Percentiles rank a stretch among this genome's conserved stretches.
These are phyloP conservation scores for Erucastrum elatum DNA, from an alignment of 345 rosid species.

Conservation along the genomic window DNA sequence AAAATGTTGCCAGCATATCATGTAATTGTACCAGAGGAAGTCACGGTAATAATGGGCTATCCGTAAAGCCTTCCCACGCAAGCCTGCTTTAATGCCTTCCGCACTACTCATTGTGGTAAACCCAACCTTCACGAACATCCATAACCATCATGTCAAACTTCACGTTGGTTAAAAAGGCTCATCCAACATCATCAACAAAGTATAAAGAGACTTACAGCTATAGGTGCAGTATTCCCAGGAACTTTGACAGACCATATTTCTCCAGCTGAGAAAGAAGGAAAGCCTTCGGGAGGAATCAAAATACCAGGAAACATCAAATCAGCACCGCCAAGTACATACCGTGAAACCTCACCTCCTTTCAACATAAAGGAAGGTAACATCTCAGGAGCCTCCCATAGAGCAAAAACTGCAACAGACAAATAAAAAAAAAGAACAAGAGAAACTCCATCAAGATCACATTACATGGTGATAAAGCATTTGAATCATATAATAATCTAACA, in stretches of 20 bases:
- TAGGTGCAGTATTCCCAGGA: constrained; percentile 87
- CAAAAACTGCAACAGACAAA: constrained; percentile 61
- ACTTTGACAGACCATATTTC: constrained; percentile 93
- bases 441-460: neutral
- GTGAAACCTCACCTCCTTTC: constrained; percentile 93
- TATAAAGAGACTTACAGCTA: constrained; percentile 60
- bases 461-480: neutral
- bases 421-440: neutral
- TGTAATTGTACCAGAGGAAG: constrained; percentile 59
- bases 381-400: constrained; percentile 87
- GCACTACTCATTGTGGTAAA: constrained; percentile 75
- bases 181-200: neutral
- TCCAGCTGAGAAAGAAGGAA: constrained; percentile 68
- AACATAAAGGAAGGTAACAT: constrained; percentile 74
- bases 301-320: constrained; percentile 99
- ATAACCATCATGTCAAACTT: constrained; percentile 26
- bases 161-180: neutral
- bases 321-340: constrained; percentile 88
- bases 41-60: constrained; percentile 81
- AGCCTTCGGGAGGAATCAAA: constrained; percentile 63
- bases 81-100: constrained; percentile 81
- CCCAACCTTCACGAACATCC: constrained; percentile 64
- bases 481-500: constrained; percentile 9
- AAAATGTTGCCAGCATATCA: constrained; percentile 17
- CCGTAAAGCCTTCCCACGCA: constrained; percentile 93